These are phyloP conservation scores for Kandelia obovata DNA, from an alignment of 345 rosid species.

Conservation along the genomic window DNA sequence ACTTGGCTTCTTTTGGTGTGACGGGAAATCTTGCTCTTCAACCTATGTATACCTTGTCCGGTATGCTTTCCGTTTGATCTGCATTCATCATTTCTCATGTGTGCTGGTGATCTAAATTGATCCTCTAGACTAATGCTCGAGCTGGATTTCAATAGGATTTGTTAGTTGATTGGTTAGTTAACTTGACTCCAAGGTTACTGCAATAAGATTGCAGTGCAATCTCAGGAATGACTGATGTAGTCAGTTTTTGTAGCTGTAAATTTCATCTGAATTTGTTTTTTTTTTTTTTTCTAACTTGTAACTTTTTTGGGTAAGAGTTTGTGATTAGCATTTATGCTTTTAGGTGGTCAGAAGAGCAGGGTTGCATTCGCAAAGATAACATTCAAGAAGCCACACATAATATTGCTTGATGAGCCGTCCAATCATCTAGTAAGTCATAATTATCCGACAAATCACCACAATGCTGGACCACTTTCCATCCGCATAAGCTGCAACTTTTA, in stretches of 20 bases:
- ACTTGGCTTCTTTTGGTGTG: slow-evolving; percentile 95
- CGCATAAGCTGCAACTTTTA: no score
- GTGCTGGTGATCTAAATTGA: background rate
- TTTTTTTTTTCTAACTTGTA: background rate
- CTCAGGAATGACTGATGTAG: background rate
- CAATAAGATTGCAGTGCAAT: background rate
- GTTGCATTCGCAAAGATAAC: slow-evolving; percentile 98
- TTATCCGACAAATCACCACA: no score
- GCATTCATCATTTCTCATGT: background rate
- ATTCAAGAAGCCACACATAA: slow-evolving; percentile 95
- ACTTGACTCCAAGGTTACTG: slow-evolving; percentile 3
- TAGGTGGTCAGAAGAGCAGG: slow-evolving; percentile 99
- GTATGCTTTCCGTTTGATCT: slow-evolving; percentile 32
- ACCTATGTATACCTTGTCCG: slow-evolving; percentile 97
- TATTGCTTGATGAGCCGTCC: slow-evolving; percentile 97
- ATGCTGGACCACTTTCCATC: no score
- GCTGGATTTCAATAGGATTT: slow-evolving; percentile 4
- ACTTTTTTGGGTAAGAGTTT: background rate
- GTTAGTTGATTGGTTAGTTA: background rate
- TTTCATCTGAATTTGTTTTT: no score
- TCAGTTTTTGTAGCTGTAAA: background rate
- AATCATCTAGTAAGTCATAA: slow-evolving; percentile 90
- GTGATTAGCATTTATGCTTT: background rate
- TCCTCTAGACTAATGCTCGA: background rate
- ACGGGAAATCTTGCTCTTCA: slow-evolving; percentile 98